These are phyloP conservation scores for Brassica hybrid DNA, from an alignment of 441 rosid species.

Conservation along the genomic window DNA sequence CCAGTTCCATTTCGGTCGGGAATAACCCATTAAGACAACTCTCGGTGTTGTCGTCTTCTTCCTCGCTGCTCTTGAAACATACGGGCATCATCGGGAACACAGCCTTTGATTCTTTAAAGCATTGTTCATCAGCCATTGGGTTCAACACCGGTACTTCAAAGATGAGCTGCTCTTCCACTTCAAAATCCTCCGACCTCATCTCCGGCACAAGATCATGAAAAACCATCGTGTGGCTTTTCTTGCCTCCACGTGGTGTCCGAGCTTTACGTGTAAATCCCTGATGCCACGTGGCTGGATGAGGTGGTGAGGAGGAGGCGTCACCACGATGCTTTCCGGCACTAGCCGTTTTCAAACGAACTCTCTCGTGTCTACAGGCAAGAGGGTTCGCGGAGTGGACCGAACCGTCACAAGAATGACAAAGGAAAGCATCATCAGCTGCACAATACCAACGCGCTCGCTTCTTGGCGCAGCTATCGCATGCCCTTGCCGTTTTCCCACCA, in stretches of 20 bases:
- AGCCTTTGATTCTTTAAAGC: conserved; percentile 38
- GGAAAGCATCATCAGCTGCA: conserved; percentile 91
- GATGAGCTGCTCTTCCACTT: conserved; percentile 69
- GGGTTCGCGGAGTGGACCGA: conserved; percentile 83
- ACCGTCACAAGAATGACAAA: conserved; percentile 80
- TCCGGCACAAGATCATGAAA: conserved; percentile 65
- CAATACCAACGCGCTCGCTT: conserved; percentile 90
- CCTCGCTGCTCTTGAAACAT: conserved; percentile 18
- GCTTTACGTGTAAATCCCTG: conserved; percentile 77
- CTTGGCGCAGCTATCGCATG: conserved; percentile 80
- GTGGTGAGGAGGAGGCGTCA: conserved; percentile 12
- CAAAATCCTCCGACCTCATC: conserved; percentile 63
- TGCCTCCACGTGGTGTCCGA: conserved; percentile 64
- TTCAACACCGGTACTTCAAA: conserved; percentile 76
- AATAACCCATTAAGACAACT: conserved; percentile 51
- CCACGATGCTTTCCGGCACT: conserved; percentile 34
- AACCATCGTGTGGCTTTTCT: conserved; percentile 32
- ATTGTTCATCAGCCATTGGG: conserved; percentile 55
- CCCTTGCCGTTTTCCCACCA: conserved; percentile 83
- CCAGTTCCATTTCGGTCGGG: conserved; percentile 80
- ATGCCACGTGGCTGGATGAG: conserved; percentile 63
- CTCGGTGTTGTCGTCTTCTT: conserved; percentile 39
- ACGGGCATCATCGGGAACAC: conserved; percentile 22
- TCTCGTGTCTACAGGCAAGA: conserved; percentile 74
- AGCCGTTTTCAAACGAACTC: conserved; percentile 71